Percentiles rank a stretch among this genome's conserved stretches.
Evolutionary conservation across 192 early-diverging fungal species (phyloP).

Genomic region (Coemansia sp.): DNA sequence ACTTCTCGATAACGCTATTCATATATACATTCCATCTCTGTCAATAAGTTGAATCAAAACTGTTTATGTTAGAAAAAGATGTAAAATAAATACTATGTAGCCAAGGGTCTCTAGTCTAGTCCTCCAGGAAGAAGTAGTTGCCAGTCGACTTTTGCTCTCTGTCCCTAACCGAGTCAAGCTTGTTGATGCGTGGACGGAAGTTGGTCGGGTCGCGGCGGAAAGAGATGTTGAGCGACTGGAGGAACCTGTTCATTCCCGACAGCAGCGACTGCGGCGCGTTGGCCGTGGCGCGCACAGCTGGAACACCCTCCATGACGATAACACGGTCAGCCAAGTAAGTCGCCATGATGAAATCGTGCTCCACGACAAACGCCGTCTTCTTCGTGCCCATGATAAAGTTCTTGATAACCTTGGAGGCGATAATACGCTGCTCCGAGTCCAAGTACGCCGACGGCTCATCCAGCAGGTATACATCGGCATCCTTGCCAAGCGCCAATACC

Average conservation of each 20-base stretch:
- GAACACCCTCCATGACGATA: constrained; percentile 90
- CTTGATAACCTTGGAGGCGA: constrained; percentile 98
- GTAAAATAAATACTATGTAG: background rate
- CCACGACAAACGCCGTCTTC: constrained; percentile 97
- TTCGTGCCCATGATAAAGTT: constrained; percentile 94
- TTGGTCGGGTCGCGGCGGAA: constrained; percentile 98
- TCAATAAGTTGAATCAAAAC: background rate
- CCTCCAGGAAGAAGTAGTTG: constrained; percentile 69
- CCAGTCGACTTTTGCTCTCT: constrained; percentile 87
- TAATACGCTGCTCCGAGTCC: constrained; percentile 99
- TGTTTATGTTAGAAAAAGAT: background rate
- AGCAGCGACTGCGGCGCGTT: constrained; percentile 86
- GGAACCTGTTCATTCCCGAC: constrained; percentile 96
- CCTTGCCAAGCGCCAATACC: constrained; percentile 81
- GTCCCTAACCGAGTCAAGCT: constrained; percentile 90
- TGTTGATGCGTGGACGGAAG: constrained; percentile 98
- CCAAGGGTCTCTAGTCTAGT: constrained; percentile 17
- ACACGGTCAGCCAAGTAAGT: constrained; percentile 97
- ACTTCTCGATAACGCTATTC: background rate
- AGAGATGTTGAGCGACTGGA: constrained; percentile 87
- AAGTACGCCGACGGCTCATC: constrained; percentile 98
- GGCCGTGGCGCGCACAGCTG: constrained; percentile 82
- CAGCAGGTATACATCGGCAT: constrained; percentile 96
- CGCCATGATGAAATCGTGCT: constrained; percentile 99
- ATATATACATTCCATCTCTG: no score